phyloP scores from a whole-genome alignment of 2,329 filamentous ascomycete genomes.

The Coniella vitis region DNA sequence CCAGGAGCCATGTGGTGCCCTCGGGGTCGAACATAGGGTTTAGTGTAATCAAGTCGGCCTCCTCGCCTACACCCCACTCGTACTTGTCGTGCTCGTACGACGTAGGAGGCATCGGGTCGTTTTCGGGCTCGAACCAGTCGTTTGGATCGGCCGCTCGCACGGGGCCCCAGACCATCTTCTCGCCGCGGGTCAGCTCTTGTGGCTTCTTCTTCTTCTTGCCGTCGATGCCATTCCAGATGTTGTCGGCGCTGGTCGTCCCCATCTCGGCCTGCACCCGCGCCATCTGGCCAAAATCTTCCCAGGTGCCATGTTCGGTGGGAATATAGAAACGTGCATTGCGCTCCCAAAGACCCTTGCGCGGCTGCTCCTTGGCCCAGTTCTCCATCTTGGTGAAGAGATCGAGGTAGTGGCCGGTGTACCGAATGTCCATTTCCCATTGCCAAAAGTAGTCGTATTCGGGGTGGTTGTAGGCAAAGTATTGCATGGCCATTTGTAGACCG shows the following conservation, averaged over 20 bases:
- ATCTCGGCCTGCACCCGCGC: conserved; percentile 68
- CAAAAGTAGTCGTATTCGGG: conserved; percentile 88
- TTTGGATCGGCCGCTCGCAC: conserved; percentile 58
- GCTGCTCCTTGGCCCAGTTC: conserved; percentile 64
- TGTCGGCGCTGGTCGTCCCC: conserved; percentile 57
- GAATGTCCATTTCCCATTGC: conserved; percentile 94
- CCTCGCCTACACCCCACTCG: conserved; percentile 80
- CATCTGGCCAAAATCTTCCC: conserved; percentile 76
- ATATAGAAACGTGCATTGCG: conserved; percentile 73
- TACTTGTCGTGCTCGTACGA: conserved; percentile 74
- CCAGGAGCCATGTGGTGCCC: conserved; percentile 75
- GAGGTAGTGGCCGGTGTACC: conserved; percentile 84
- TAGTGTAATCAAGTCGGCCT: conserved; percentile 85
- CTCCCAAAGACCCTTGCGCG: conserved; percentile 76
- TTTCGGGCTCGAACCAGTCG: conserved; percentile 66
- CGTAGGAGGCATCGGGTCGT: conserved; percentile 68
- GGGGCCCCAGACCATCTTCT: conserved; percentile 77
- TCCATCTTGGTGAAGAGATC: conserved; percentile 64
- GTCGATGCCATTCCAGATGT: conserved; percentile 55
- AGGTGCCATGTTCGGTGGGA: conserved; percentile 66
- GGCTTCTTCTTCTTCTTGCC: conserved; percentile 28
- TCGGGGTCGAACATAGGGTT: conserved; percentile 89
- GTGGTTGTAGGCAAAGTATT: conserved; percentile 83
- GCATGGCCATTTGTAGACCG: conserved; percentile 87
- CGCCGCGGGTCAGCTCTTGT: conserved; percentile 32